These are phyloP conservation scores for Ceriops tagal DNA, from an alignment of 345 rosid genomes.

Conservation along the genomic window DNA sequence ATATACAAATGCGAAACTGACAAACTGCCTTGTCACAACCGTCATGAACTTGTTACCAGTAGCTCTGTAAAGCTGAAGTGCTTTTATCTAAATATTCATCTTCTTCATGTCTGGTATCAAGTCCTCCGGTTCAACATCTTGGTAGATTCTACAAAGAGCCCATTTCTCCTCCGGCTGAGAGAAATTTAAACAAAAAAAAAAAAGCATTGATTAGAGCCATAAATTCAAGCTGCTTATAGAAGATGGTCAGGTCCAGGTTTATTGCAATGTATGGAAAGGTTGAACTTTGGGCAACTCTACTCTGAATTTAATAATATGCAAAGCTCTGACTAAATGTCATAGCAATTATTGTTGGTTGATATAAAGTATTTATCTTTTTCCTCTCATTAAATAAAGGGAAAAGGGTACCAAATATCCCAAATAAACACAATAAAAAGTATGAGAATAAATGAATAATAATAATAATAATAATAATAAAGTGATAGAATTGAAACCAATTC, in stretches of 20 bases:
- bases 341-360: no score
- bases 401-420: no score
- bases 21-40: neutral
- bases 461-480: no score
- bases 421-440: no score
- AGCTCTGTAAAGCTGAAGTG: neutral
- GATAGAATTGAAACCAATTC: no score
- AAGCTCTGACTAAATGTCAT: no score
- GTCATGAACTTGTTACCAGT: constrained; percentile 1
- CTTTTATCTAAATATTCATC: neutral
- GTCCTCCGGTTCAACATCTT: neutral
- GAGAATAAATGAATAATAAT: no score
- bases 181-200: neutral
- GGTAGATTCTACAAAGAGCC: constrained; percentile 7
- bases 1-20: no score
- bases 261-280: neutral
- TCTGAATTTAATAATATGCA: no score
- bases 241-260: neutral
- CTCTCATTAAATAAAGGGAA: no score
- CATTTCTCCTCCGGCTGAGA: neutral
- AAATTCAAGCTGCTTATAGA: neutral
- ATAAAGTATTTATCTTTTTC: no score
- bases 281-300: no score
- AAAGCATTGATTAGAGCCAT: neutral
- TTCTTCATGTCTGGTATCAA: constrained; percentile 6